A percentile compares a stretch with the other conserved stretches of the same genome.
Evolutionary conservation across 2,329 filamentous ascomycete genomes (phyloP).

Genomic region (Claviceps pazoutovae): DNA sequence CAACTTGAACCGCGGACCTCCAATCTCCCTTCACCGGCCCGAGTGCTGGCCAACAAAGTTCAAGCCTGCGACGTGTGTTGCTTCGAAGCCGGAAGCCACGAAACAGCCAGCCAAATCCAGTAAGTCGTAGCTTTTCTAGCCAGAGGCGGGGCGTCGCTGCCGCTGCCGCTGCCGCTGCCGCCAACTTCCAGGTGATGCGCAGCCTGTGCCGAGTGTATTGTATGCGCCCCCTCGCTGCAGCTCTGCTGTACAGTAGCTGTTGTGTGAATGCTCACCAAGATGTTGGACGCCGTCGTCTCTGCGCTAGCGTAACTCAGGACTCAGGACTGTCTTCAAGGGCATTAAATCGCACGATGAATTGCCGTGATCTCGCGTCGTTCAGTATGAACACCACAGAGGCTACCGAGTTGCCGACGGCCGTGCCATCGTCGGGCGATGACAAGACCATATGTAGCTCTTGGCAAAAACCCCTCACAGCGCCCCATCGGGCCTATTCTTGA

Average conservation of each 20-base stretch:
- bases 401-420: slow-evolving; percentile 45
- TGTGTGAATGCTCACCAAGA: no score
- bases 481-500: no score
- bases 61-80: slow-evolving; percentile 61
- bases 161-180: slow-evolving; percentile 31
- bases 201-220: no score
- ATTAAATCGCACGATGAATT: slow-evolving; percentile 16
- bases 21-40: slow-evolving; percentile 36
- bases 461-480: no score
- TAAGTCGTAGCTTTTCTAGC: slow-evolving; percentile 34
- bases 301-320: no score
- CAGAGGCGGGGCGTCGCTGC: slow-evolving; percentile 34
- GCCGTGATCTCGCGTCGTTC: slow-evolving; percentile 43
- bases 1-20: slow-evolving; percentile 45
- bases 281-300: no score
- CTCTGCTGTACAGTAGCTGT: no score
- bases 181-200: no score
- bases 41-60: slow-evolving; percentile 61
- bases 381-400: slow-evolving; percentile 64
- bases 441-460: slow-evolving; percentile 50
- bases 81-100: slow-evolving; percentile 53
- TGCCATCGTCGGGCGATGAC: slow-evolving; percentile 48
- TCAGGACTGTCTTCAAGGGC: slow-evolving; percentile 42
- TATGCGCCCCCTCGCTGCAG: no score
- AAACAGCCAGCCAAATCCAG: slow-evolving; percentile 50